Evolutionary conservation across 1,139 yeast genomes (phyloP).

Genomic region (Hemisphaericaspora xylanilytica): DNA sequence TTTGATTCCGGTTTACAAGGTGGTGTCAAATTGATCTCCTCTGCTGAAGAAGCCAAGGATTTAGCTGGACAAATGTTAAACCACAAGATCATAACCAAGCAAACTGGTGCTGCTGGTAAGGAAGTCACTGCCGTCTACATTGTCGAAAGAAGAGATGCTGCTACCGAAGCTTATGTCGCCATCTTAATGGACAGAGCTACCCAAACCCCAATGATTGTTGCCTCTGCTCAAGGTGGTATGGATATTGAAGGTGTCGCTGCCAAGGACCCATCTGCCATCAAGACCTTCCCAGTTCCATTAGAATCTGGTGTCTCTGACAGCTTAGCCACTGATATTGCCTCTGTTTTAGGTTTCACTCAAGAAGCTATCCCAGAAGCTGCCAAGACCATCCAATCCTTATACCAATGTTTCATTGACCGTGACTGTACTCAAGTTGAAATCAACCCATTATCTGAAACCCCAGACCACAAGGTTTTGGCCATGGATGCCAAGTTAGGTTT

Average conservation of each 20-base stretch:
- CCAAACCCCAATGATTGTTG: constrained; percentile 90
- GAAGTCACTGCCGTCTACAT: constrained; percentile 95
- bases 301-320: constrained; percentile 77
- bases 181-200: constrained; percentile 91
- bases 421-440: constrained; percentile 99
- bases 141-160: constrained; percentile 91
- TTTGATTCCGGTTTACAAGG: constrained; percentile 95
- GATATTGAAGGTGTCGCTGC: constrained; percentile 98
- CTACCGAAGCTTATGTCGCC: constrained; percentile 93
- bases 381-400: constrained; percentile 78
- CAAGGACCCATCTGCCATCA: constrained; percentile 86
- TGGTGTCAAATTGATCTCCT: constrained; percentile 87
- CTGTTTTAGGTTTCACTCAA: constrained; percentile 74
- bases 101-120: constrained; percentile 97
- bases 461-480: constrained; percentile 86
- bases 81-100: constrained; percentile 94
- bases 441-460: constrained; percentile 95
- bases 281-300: constrained; percentile 79
- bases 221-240: constrained; percentile 99
- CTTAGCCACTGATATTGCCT: constrained; percentile 74
- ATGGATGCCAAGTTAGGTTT: constrained; percentile 99
- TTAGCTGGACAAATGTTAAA: constrained; percentile 87
- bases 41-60: constrained; percentile 85
- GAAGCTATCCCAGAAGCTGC: constrained; percentile 87
- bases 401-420: constrained; percentile 81